Evolutionary conservation across 495 filamentous ascomycete genomes (phyloP).

Genomic region (Polyplosphaeria fusca): DNA sequence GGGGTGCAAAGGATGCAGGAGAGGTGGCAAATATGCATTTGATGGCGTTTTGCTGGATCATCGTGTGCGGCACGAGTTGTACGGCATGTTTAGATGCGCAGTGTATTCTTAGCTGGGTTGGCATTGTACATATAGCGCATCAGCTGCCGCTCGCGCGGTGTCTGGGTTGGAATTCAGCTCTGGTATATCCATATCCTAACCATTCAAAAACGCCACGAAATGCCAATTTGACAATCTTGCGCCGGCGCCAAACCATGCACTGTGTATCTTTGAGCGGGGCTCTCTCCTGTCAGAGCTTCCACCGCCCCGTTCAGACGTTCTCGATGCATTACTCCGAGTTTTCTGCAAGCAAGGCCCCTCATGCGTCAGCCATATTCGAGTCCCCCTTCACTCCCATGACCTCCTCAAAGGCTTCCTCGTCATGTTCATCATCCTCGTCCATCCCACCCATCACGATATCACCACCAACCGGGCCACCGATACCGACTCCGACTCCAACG

Average conservation of each 20-base stretch:
- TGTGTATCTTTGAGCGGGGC: too few relatives aligned
- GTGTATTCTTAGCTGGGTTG: conserved; percentile 4
- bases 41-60: conserved; percentile 9
- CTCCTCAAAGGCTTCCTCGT: conserved; percentile 35
- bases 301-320: too few relatives aligned
- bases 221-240: too few relatives aligned
- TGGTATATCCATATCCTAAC: conserved; percentile 39
- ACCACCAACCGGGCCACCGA: conserved; percentile 12
- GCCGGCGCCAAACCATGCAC: too few relatives aligned
- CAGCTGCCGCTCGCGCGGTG: not conserved
- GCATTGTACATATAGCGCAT: conserved; percentile 1
- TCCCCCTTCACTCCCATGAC: conserved; percentile 33
- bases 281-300: too few relatives aligned
- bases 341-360: too few relatives aligned
- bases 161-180: conserved; percentile 16
- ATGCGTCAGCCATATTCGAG: conserved; percentile 50
- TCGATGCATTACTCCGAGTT: too few relatives aligned
- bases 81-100: too few relatives aligned
- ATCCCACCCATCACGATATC: conserved; percentile 16
- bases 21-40: conserved; percentile 5
- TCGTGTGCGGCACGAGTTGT: too few relatives aligned
- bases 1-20: conserved; percentile 6
- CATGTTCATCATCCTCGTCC: conserved; percentile 29
- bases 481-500: conserved; percentile 2
- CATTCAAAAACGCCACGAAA: conserved; percentile 7